Conservation (phyloP, 129 eudicot genomes). For the Escallonia rubra region DNA sequence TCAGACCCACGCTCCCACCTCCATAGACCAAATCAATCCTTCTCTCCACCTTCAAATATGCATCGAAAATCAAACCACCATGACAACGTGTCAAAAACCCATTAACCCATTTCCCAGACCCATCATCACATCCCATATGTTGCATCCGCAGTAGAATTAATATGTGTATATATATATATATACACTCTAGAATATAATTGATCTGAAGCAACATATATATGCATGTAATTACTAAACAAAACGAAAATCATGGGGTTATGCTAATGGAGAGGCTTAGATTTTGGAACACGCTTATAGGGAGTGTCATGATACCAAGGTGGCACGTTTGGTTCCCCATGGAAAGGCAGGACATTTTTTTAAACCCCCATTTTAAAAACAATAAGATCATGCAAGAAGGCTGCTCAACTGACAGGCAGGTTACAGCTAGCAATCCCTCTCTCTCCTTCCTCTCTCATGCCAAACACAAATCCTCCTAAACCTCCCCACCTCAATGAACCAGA, state of each 20-base stretch:
- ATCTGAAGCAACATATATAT: not conserved
- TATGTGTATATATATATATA: not conserved
- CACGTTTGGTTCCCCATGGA: conserved; percentile 85
- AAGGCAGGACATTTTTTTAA: conserved; percentile 19
- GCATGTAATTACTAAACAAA: no score
- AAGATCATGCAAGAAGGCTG: conserved; percentile 99
- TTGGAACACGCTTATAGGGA: conserved; percentile 43
- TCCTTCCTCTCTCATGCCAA: conserved; percentile 54
- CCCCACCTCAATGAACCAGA: conserved; percentile 11
- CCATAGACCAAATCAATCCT: conserved; percentile 26
- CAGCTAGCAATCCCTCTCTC: conserved; percentile 67
- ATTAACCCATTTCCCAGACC: conserved; percentile 31
- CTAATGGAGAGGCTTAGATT: conserved; percentile 6
- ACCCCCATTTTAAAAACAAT: not conserved
- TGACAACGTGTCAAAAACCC: conserved; percentile 26
- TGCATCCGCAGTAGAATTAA: not conserved
- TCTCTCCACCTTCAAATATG: conserved; percentile 23
- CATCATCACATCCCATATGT: conserved; percentile 22
- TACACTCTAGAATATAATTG: not conserved
- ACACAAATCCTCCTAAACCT: conserved; percentile 67
- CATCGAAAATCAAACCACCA: conserved; percentile 10
- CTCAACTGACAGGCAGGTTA: conserved; percentile 73
- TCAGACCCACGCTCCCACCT: conserved; percentile 32
- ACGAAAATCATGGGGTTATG: not conserved
- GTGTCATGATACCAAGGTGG: conserved; percentile 64